phyloP scores from a whole-genome alignment of 352 stramenopile species.

The Pythium grandisporangium region DNA sequence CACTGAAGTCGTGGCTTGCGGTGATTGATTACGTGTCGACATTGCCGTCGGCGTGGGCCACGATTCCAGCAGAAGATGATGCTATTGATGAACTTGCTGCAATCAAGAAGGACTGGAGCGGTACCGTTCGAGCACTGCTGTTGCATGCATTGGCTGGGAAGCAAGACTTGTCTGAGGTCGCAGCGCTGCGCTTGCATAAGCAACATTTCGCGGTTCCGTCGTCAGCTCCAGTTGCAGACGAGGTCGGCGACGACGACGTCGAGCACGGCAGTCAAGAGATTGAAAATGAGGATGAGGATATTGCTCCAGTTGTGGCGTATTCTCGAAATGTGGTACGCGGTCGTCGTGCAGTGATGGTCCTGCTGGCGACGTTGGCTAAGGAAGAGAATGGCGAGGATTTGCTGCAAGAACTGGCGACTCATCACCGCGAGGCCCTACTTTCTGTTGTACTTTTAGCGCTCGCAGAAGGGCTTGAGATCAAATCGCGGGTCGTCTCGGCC shows the following conservation, averaged over 20 bases:
- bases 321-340: conserved; percentile 24
- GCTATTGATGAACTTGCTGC: no score
- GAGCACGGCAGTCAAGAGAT: conserved; percentile 17
- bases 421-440: conserved; percentile 60
- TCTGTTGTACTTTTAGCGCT: conserved; percentile 42
- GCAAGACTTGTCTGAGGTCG: conserved; percentile 35
- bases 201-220: conserved; percentile 21
- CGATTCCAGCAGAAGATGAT: no score
- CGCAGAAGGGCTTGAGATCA: conserved; percentile 39
- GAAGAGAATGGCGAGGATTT: conserved; percentile 21
- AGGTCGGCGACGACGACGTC: no score
- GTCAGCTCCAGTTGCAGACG: no score
- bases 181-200: conserved; percentile 40
- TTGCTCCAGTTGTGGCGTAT: conserved; percentile 32
- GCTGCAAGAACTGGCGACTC: conserved; percentile 35
- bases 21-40: conserved; percentile 3
- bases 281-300: conserved; percentile 30
- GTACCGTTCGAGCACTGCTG: conserved; percentile 32
- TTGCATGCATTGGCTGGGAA: conserved; percentile 55
- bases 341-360: conserved; percentile 32
- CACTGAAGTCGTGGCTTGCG: conserved; percentile 7
- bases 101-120: conserved; percentile 34
- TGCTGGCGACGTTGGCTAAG: conserved; percentile 29
- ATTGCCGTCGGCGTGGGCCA: conserved; percentile 5
- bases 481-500: conserved; percentile 36